Percentiles rank a stretch among this genome's conserved stretches.
Evolutionary conservation across 2,329 filamentous ascomycete species (phyloP).

Genomic region (Neopestalotiopsis sp.): DNA sequence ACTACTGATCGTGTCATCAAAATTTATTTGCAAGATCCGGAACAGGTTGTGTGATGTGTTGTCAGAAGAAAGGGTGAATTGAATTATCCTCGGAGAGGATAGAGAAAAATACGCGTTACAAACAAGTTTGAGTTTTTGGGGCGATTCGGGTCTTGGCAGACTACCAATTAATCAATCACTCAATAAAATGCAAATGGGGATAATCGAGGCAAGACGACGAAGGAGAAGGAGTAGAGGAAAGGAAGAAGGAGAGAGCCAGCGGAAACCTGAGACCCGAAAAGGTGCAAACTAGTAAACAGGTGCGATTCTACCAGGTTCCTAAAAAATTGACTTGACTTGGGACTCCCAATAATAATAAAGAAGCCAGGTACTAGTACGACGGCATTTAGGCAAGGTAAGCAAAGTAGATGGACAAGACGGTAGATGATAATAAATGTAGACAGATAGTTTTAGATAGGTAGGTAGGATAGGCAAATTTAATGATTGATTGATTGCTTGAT

Average conservation of each 20-base stretch:
- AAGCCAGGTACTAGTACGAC: too few relatives aligned
- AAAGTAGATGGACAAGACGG: too few relatives aligned
- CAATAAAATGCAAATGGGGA: too few relatives aligned
- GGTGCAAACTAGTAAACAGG: conserved; percentile 13
- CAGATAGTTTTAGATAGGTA: too few relatives aligned
- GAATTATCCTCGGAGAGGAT: neutral
- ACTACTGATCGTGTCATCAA: conserved; percentile 11
- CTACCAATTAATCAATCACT: too few relatives aligned
- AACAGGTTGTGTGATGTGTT: neutral
- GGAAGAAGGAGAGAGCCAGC: conserved; percentile 13
- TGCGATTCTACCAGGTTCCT: conserved; percentile 17
- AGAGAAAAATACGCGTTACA: conserved; percentile 1
- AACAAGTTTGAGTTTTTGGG: neutral
- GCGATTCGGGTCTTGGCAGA: neutral
- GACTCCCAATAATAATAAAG: neutral
- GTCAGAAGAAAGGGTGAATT: neutral
- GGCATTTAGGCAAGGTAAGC: too few relatives aligned
- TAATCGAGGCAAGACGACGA: neutral
- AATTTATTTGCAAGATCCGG: neutral
- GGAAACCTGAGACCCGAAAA: neutral
- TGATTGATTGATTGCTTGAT: too few relatives aligned
- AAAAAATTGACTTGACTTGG: neutral
- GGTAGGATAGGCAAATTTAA: too few relatives aligned
- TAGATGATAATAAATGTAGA: too few relatives aligned
- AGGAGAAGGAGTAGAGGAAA: conserved; percentile 16